These are phyloP conservation scores for Penicillium verrucosum DNA, from an alignment of 2,329 filamentous ascomycete genomes.

Conservation along the genomic window DNA sequence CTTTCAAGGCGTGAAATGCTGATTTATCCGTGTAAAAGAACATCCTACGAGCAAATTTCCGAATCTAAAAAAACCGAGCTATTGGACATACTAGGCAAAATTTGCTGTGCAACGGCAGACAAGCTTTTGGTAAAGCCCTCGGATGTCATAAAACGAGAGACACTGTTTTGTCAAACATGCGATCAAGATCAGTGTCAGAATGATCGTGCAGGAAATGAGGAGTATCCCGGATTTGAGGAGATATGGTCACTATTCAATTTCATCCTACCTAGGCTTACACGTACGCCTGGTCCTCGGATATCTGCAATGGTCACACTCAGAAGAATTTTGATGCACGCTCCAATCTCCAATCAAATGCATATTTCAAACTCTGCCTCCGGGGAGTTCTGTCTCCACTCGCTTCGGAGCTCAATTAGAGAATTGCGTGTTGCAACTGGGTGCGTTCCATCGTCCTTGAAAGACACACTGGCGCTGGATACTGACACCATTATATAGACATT, in stretches of 20 bases:
- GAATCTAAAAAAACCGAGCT: constrained; percentile 53
- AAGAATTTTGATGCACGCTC: constrained; percentile 66
- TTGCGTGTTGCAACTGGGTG: constrained; percentile 75
- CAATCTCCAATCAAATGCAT: constrained; percentile 58
- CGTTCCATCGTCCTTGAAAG: neutral
- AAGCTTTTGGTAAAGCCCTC: constrained; percentile 39
- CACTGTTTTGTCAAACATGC: constrained; percentile 38
- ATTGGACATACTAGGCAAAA: constrained; percentile 55
- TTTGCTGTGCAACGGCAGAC: constrained; percentile 56
- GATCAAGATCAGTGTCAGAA: constrained; percentile 30
- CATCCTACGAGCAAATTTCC: constrained; percentile 46
- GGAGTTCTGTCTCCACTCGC: constrained; percentile 75
- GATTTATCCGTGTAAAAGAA: constrained; percentile 26
- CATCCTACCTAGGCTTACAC: constrained; percentile 40
- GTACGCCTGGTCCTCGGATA: constrained; percentile 61
- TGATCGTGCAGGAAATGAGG: constrained; percentile 11
- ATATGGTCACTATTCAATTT: constrained; percentile 45
- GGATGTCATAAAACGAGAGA: constrained; percentile 21
- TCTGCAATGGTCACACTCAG: constrained; percentile 69
- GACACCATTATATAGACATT: constrained; percentile 48
- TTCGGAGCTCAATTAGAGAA: constrained; percentile 82
- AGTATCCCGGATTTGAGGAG: constrained; percentile 27
- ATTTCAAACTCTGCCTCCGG: constrained; percentile 66
- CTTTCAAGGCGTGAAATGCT: neutral
- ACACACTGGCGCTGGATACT: neutral